These are phyloP conservation scores for Pleurostoma richardsiae DNA, from an alignment of 2,329 filamentous ascomycete genomes.

Conservation along the genomic window DNA sequence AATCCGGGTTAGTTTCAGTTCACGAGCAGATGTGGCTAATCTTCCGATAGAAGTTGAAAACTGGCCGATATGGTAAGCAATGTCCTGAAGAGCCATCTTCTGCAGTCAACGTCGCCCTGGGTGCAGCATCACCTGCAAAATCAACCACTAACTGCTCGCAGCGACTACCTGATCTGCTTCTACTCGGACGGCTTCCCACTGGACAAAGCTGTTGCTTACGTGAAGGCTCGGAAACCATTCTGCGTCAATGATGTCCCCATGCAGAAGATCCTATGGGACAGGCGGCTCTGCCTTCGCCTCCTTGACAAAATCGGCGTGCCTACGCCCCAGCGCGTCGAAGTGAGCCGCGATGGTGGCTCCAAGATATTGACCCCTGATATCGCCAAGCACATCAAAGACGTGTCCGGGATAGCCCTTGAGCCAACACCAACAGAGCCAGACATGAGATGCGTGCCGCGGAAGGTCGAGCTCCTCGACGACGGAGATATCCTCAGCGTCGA, in stretches of 20 bases:
- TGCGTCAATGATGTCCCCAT: slow-evolving; percentile 97
- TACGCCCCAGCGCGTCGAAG: slow-evolving; percentile 82
- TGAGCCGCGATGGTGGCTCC: slow-evolving; percentile 90
- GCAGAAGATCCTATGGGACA: slow-evolving; percentile 96
- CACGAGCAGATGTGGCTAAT: slow-evolving; percentile 8
- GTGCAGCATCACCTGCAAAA: too few species aligned
- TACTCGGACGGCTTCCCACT: slow-evolving; percentile 97
- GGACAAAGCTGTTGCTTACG: slow-evolving; percentile 95
- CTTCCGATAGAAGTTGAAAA: slow-evolving; percentile 69
- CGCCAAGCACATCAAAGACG: slow-evolving; percentile 71
- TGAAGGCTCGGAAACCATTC: slow-evolving; percentile 87
- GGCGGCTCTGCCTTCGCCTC: slow-evolving; percentile 81
- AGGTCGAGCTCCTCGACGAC: slow-evolving; percentile 83
- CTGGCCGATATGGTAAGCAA: slow-evolving; percentile 76
- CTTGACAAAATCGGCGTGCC: slow-evolving; percentile 86
- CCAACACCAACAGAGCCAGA: slow-evolving; percentile 61
- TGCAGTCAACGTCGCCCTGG: not conserved
- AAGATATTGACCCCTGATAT: slow-evolving; percentile 72
- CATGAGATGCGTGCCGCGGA: slow-evolving; percentile 53
- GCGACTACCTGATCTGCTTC: slow-evolving; percentile 94
- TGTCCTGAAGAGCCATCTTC: not conserved
- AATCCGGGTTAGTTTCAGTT: not conserved
- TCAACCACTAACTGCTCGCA: slow-evolving; percentile 16
- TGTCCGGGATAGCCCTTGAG: slow-evolving; percentile 72
- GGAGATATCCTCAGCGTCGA: slow-evolving; percentile 87